Percentiles rank a stretch among this genome's conserved stretches.
Evolutionary conservation across 768 basidiomycete species (phyloP).

Genomic region (Mycena latifolia): DNA sequence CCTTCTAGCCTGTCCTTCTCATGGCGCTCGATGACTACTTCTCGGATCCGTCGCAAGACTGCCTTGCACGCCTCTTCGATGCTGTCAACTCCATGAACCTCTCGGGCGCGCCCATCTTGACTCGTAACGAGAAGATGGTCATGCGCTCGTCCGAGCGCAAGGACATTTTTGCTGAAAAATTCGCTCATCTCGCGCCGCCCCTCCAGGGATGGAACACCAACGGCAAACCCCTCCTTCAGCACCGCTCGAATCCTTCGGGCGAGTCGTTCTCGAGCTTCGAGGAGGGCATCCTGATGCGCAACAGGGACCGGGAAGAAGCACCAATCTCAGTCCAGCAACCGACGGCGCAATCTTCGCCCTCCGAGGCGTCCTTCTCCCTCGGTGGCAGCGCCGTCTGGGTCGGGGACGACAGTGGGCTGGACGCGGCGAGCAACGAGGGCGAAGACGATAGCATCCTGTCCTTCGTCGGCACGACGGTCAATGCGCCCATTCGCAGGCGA

Average conservation of each 20-base stretch:
- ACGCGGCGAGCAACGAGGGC: slow-evolving; percentile 49
- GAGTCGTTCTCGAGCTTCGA: slow-evolving; percentile 81
- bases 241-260: slow-evolving; percentile 65
- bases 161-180: slow-evolving; percentile 92
- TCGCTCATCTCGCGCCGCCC: slow-evolving; percentile 55
- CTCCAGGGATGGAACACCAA: slow-evolving; percentile 42
- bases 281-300: slow-evolving; percentile 69
- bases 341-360: slow-evolving; percentile 64
- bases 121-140: slow-evolving; percentile 87
- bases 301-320: slow-evolving; percentile 49
- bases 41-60: slow-evolving; percentile 87
- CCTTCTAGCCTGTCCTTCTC: slow-evolving; percentile 85
- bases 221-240: slow-evolving; percentile 47
- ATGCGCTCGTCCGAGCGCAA: slow-evolving; percentile 93
- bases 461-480: slow-evolving; percentile 53
- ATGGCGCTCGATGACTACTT: slow-evolving; percentile 98
- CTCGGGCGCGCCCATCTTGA: slow-evolving; percentile 80
- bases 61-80: slow-evolving; percentile 91
- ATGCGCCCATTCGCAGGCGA: slow-evolving; percentile 38
- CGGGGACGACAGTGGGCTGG: slow-evolving; percentile 74
- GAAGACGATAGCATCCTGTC: slow-evolving; percentile 56
- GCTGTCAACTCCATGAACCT: slow-evolving; percentile 94
- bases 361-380: slow-evolving; percentile 80
- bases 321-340: slow-evolving; percentile 38
- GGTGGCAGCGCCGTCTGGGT: slow-evolving; percentile 90